Percentiles rank a stretch among this genome's conserved stretches.
phyloP scores from a whole-genome alignment of 768 basidiomycete genomes.

The Lactarius sanguifluus region DNA sequence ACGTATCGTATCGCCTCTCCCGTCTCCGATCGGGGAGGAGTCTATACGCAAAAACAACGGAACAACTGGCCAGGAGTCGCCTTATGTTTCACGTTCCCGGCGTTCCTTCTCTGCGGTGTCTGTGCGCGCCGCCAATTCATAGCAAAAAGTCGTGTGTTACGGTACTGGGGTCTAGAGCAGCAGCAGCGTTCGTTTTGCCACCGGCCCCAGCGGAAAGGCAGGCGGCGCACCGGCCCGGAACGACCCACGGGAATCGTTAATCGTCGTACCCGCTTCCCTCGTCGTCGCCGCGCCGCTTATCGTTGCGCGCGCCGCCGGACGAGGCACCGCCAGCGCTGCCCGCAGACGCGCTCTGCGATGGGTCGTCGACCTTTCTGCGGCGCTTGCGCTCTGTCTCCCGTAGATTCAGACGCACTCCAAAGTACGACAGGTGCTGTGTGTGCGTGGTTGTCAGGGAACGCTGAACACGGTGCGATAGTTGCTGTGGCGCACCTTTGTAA shows the following conservation, averaged over 20 bases:
- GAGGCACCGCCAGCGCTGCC: not conserved
- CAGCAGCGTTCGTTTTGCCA: no score
- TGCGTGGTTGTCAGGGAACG: not conserved
- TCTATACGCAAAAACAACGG: no score
- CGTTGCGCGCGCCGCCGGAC: not conserved
- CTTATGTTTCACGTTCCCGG: no score
- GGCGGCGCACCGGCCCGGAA: no score
- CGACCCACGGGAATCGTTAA: not conserved
- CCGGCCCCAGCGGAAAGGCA: no score
- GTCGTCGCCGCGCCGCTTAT: constrained; percentile 17
- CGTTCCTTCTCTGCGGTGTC: no score
- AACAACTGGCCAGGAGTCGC: no score
- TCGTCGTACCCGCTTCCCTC: constrained; percentile 20
- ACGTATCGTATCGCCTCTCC: not conserved
- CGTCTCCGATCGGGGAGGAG: not conserved
- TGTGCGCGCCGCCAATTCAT: not conserved
- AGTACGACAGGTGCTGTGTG: constrained; percentile 50
- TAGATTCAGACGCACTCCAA: constrained; percentile 58
- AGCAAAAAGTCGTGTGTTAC: not conserved
- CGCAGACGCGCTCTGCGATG: constrained; percentile 15
- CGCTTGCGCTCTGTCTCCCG: constrained; percentile 58
- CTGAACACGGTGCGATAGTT: not conserved
- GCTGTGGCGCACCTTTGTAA: constrained; percentile 53
- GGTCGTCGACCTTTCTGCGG: constrained; percentile 41
- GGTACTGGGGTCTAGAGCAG: not conserved